A percentile compares a stretch with the other conserved stretches of the same genome.
phyloP scores from a whole-genome alignment of 306 rosid species.

The Prunus padus region DNA sequence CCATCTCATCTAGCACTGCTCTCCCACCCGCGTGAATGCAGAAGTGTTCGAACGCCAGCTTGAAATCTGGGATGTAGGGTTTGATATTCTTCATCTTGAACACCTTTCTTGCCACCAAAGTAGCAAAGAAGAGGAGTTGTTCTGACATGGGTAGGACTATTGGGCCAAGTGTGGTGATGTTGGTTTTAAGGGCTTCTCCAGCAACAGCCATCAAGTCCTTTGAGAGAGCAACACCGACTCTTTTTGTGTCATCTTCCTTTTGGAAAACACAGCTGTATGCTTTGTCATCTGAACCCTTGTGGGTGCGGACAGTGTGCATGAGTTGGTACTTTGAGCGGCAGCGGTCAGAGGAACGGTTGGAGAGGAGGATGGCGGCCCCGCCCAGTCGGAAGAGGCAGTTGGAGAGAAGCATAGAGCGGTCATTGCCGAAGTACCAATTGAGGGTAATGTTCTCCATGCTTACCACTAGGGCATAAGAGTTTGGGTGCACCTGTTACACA shows the following conservation, averaged over 20 bases:
- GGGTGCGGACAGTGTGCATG: slow-evolving; percentile 74
- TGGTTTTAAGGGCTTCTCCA: slow-evolving; percentile 80
- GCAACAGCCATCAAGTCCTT: slow-evolving; percentile 84
- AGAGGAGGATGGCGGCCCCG: slow-evolving; percentile 81
- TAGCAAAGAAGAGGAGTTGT: slow-evolving; percentile 60
- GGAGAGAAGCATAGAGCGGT: slow-evolving; percentile 76
- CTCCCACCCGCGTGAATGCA: slow-evolving; percentile 90
- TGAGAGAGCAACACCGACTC: slow-evolving; percentile 65
- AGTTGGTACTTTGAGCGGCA: slow-evolving; percentile 70
- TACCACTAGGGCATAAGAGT: slow-evolving; percentile 78
- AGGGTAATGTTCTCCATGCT: slow-evolving; percentile 93
- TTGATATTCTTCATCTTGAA: slow-evolving; percentile 61
- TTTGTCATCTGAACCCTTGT: slow-evolving; percentile 74
- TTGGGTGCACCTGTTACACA: slow-evolving; percentile 64
- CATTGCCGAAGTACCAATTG: slow-evolving; percentile 87
- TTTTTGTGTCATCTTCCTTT: slow-evolving; percentile 60
- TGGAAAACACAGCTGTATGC: slow-evolving; percentile 65
- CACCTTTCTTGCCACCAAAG: slow-evolving; percentile 55
- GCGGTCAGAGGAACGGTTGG: slow-evolving; percentile 49
- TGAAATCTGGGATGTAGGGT: slow-evolving; percentile 82
- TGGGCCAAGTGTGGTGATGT: slow-evolving; percentile 86
- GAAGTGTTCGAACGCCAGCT: slow-evolving; percentile 84
- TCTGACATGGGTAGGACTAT: slow-evolving; percentile 90
- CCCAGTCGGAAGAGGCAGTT: slow-evolving; percentile 91
- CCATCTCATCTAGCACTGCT: slow-evolving; percentile 73